These are phyloP conservation scores for Pulveroboletus sp. DNA, from an alignment of 768 basidiomycete genomes.

Conservation along the genomic window DNA sequence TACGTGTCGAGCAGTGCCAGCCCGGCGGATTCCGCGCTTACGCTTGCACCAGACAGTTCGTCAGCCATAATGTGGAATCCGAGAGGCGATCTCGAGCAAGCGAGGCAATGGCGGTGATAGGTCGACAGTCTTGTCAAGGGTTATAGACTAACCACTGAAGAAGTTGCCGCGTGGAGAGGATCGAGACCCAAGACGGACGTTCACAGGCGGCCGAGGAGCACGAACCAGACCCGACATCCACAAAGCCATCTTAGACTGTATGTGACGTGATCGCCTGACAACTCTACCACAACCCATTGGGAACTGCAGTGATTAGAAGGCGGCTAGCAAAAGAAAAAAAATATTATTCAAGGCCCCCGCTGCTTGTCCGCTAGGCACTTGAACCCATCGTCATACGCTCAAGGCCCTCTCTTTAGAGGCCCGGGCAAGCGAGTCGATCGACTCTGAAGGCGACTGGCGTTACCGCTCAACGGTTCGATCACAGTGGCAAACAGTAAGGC, in stretches of 20 bases:
- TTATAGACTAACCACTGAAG: constrained; percentile 8
- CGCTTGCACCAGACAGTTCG: constrained; percentile 10
- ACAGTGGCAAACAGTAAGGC: background rate
- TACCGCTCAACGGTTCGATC: background rate
- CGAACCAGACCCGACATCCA: no score
- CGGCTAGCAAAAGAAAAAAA: background rate
- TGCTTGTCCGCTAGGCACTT: no score
- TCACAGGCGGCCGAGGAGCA: background rate
- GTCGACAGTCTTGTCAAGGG: constrained; percentile 8
- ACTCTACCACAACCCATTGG: background rate
- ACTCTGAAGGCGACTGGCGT: no score
- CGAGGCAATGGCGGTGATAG: constrained; percentile 27
- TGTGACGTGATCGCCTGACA: background rate
- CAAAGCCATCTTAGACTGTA: background rate
- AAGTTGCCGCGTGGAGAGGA: constrained; percentile 21
- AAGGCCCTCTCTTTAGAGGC: no score
- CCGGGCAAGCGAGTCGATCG: no score
- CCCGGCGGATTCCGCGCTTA: constrained; percentile 6
- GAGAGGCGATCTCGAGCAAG: constrained; percentile 16
- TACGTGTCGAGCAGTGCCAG: constrained; percentile 22
- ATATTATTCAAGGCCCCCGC: background rate
- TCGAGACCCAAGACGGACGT: constrained; percentile 9
- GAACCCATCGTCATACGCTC: background rate
- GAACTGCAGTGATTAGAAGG: background rate
- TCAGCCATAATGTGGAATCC: constrained; percentile 4